Percentiles rank a stretch among this genome's conserved stretches.
These are phyloP conservation scores for Hemileccinum rubropunctum DNA, from an alignment of 768 basidiomycete species.

Conservation along the genomic window DNA sequence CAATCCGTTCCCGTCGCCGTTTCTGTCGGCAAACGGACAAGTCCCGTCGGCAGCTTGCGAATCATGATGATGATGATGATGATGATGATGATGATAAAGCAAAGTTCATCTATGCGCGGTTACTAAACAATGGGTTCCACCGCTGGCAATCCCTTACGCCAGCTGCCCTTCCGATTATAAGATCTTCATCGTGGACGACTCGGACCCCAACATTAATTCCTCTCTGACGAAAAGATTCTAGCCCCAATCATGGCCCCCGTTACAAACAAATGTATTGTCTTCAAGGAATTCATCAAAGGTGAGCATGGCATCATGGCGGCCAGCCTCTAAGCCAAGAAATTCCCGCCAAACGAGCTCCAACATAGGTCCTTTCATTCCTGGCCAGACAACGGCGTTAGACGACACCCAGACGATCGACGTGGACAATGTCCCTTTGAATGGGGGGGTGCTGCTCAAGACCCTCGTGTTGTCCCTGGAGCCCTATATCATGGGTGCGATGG, in stretches of 20 bases:
- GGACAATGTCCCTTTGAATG: slow-evolving; percentile 42
- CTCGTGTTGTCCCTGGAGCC: slow-evolving; percentile 49
- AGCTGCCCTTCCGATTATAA: too few relatives aligned
- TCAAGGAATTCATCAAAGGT: slow-evolving; percentile 1
- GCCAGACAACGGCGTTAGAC: slow-evolving; percentile 47
- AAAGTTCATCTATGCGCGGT: too few relatives aligned
- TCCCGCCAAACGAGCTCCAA: background rate
- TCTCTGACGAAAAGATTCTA: background rate
- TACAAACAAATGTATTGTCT: slow-evolving; percentile 1
- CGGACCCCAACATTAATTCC: background rate
- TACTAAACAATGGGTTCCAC: background rate
- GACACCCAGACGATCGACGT: slow-evolving; percentile 46
- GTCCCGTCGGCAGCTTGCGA: too few relatives aligned
- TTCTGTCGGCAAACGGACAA: too few relatives aligned
- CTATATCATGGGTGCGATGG: slow-evolving; percentile 42
- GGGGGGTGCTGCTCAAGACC: slow-evolving; percentile 49
- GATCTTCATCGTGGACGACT: too few relatives aligned
- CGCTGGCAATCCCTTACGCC: too few relatives aligned
- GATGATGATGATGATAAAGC: too few relatives aligned
- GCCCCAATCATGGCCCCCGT: background rate
- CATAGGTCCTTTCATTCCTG: slow-evolving; percentile 22
- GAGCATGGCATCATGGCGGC: background rate
- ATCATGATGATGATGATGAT: too few relatives aligned
- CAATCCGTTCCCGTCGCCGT: too few relatives aligned
- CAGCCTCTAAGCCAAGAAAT: background rate